Percentiles rank a stretch among this genome's conserved stretches.
phyloP scores from a whole-genome alignment of 345 rosid genomes.

The Passiflora organensis region DNA sequence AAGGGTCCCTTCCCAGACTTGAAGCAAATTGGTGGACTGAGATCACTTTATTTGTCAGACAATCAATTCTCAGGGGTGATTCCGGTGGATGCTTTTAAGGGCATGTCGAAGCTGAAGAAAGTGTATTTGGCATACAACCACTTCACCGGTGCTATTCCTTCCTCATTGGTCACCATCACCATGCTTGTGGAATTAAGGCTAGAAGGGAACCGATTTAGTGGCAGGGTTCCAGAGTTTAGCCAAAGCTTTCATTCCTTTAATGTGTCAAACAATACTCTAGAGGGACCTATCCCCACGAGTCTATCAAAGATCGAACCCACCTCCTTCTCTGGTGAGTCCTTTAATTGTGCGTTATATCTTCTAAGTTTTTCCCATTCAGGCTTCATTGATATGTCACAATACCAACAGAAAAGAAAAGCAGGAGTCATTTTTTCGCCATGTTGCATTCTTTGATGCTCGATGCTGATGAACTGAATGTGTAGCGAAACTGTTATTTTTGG shows the following conservation, averaged over 20 bases:
- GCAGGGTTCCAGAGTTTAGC: constrained; percentile 49
- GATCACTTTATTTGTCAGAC: constrained; percentile 52
- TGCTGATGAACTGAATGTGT: too few relatives aligned
- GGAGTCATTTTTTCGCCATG: too few relatives aligned
- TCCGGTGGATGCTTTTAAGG: constrained; percentile 47
- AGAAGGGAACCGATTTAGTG: constrained; percentile 56
- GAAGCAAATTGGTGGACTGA: constrained; percentile 41
- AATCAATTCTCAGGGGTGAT: constrained; percentile 58
- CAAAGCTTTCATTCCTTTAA: constrained; percentile 32
- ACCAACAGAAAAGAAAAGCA: too few relatives aligned
- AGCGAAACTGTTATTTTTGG: too few relatives aligned
- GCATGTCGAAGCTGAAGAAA: constrained; percentile 69
- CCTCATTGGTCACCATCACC: constrained; percentile 39
- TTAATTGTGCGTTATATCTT: too few relatives aligned
- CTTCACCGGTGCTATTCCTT: constrained; percentile 61
- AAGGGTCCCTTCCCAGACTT: constrained; percentile 56
- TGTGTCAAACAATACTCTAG: constrained; percentile 52
- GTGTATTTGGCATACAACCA: constrained; percentile 45
- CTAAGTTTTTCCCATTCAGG: too few relatives aligned
- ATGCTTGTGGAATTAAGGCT: constrained; percentile 55
- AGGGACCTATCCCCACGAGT: constrained; percentile 51
- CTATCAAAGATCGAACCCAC: constrained; percentile 29
- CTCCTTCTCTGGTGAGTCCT: constrained; percentile 51
- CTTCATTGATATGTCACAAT: too few relatives aligned
- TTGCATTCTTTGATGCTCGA: too few relatives aligned